Base-by-base conservation (phyloP, 345 rosid genomes). In the Rhizophora mangle region DNA sequence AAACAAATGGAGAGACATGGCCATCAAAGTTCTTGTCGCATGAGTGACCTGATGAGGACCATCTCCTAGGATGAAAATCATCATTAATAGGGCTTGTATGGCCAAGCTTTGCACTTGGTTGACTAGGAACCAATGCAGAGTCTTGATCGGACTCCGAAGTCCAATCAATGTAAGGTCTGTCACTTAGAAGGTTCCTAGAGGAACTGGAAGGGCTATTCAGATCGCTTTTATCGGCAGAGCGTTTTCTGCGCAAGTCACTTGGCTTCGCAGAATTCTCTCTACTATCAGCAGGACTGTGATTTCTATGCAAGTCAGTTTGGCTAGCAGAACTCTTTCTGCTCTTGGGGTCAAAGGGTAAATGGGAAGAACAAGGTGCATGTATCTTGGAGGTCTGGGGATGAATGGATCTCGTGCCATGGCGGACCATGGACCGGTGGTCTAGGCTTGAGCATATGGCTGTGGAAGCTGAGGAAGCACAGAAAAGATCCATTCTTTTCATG, bases 401-500 rank as follows among this genome's bases (percentile, higher is more conserved):
- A 31, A 72, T 24, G 9, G 84, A 82, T 8, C 75, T 80, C 6
- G 76, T 75, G 34, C 80, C 80, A 30, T 30, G 86, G 62, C 84
- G 87, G 47, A 80, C 82, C 64, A 80, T 63, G 65, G 96, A 81
- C n/a, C 79, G 81, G 36, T 63, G 85, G 65, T 85, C 85, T 21
- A 80, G 65, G 77, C 81, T 79, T 5, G 89, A 56, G 74, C 94
- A 81, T 68, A 91, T 78, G 66, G 95, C 96, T 13, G 97, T 91
- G 68, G 98, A 91, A 34, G 93, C 82, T 21, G 93, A 88, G 64
- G 96, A 89, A 62, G 91, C 78, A 73, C 97, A 89, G 80, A 94
- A 83, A 59, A 94, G n/a, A 81, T 91, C 95, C 81, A 84, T 77
- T 65, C 76, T 58, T 74, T 87, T 89, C 98, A 91, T 68, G 21